phyloP scores from a whole-genome alignment of 306 rosid species.

The Castanea crenata region DNA sequence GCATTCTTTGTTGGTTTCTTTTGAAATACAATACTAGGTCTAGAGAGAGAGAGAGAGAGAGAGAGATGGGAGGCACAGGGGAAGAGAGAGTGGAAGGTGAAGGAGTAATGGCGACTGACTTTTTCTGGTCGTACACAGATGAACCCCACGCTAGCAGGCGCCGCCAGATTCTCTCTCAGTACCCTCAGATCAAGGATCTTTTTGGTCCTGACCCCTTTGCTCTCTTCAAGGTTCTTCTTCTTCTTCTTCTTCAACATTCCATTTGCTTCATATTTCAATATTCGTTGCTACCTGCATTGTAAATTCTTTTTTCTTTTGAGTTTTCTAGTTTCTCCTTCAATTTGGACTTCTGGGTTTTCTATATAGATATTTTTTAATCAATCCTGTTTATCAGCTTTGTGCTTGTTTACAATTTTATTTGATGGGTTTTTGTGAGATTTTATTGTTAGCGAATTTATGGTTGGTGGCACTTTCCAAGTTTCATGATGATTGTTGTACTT shows the following conservation, averaged over 20 bases:
- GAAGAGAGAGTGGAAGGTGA: conserved; percentile 21
- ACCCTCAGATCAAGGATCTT: conserved; percentile 84
- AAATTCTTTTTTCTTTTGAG: neutral
- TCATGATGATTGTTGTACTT: too few species aligned
- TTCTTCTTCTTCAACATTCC: neutral
- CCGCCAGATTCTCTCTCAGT: conserved; percentile 84
- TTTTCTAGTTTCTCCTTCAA: neutral
- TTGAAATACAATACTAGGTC: too few species aligned
- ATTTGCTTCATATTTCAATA: neutral
- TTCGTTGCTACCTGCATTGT: conserved; percentile 2
- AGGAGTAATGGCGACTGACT: conserved; percentile 66
- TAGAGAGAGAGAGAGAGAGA: conserved; percentile 2
- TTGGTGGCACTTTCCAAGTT: too few species aligned
- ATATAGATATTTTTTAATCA: neutral
- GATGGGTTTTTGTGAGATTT: neutral
- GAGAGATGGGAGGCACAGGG: conserved; percentile 28
- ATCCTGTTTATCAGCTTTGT: neutral
- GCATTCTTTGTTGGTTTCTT: too few species aligned
- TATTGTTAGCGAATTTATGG: neutral
- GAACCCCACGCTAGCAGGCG: conserved; percentile 94
- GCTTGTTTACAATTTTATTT: neutral
- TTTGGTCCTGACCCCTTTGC: conserved; percentile 82
- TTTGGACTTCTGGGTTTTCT: neutral
- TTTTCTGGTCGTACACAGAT: conserved; percentile 92
- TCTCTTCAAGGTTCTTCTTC: conserved; percentile 54